Percentiles rank a stretch among this genome's conserved stretches.
Conservation (phyloP, 441 rosid genomes). For the Populus tomentosa region DNA sequence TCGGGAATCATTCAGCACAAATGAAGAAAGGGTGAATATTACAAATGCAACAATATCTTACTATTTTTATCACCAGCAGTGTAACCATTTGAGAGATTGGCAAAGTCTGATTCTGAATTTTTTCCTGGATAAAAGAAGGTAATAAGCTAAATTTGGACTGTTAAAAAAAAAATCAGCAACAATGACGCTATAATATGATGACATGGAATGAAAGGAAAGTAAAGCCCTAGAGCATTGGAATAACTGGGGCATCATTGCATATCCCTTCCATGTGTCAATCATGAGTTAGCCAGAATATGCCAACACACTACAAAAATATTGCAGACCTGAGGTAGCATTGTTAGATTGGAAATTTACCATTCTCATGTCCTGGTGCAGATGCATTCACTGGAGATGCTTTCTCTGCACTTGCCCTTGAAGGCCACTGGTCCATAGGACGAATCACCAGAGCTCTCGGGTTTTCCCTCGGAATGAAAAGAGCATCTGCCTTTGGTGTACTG, state of each 20-base stretch:
- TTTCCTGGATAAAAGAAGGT: slow-evolving; percentile 38
- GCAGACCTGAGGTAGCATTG: not conserved
- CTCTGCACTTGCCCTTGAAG: slow-evolving; percentile 44
- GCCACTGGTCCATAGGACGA: slow-evolving; percentile 61
- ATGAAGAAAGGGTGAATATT: not conserved
- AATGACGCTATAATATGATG: not conserved
- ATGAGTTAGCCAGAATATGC: not conserved
- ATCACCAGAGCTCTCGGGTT: slow-evolving; percentile 87
- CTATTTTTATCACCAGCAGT: slow-evolving; percentile 34
- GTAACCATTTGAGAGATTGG: slow-evolving; percentile 31
- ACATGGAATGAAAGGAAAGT: not conserved
- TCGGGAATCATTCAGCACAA: not conserved
- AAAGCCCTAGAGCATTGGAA: not conserved
- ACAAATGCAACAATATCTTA: slow-evolving; percentile 6
- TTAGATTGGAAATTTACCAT: slow-evolving; percentile 33
- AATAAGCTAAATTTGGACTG: not conserved
- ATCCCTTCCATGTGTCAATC: not conserved
- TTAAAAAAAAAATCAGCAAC: not conserved
- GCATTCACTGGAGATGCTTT: slow-evolving; percentile 45
- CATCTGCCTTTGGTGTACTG: slow-evolving; percentile 89
- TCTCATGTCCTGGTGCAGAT: slow-evolving; percentile 42
- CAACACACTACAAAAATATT: not conserved
- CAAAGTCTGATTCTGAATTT: slow-evolving; percentile 24
- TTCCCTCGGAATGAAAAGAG: slow-evolving; percentile 83
- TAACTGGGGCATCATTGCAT: not conserved